Conservation (phyloP, 2,329 filamentous ascomycete genomes). For the Plectosphaerella plurivora region DNA sequence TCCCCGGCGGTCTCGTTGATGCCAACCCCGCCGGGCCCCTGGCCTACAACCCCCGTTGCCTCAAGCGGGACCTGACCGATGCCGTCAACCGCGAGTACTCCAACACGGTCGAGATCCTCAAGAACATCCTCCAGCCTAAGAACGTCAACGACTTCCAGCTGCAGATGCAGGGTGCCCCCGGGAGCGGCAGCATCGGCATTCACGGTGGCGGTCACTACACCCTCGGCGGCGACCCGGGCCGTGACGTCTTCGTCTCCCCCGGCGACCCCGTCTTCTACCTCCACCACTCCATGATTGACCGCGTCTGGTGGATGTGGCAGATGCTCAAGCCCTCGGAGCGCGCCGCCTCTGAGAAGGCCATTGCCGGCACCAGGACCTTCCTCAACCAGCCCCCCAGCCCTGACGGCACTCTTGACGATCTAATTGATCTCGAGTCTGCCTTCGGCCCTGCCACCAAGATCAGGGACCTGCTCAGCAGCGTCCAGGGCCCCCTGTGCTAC, state of each 20-base stretch:
- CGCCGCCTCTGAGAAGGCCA: constrained; percentile 11
- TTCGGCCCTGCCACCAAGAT: constrained; percentile 11
- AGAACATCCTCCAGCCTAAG: constrained; percentile 29
- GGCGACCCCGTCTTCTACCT: constrained; percentile 29
- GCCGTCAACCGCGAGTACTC: constrained; percentile 17
- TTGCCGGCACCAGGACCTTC: constrained; percentile 17
- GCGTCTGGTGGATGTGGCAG: constrained; percentile 21
- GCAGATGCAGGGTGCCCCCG: constrained; percentile 33
- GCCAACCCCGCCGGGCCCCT: constrained; percentile 18
- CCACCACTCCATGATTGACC: constrained; percentile 21
- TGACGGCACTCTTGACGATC: constrained; percentile 15
- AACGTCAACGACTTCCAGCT: constrained; percentile 38
- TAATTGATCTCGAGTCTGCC: constrained; percentile 16
- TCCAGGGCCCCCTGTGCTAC: constrained; percentile 19
- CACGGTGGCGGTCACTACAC: constrained; percentile 10
- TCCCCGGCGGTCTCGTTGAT: constrained; percentile 17
- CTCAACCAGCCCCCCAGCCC: constrained; percentile 16
- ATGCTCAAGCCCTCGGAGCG: constrained; percentile 17
- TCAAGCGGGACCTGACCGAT: constrained; percentile 30
- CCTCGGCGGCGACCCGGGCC: constrained; percentile 31
- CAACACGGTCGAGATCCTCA: constrained; percentile 22
- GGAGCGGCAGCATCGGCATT: constrained; percentile 19
- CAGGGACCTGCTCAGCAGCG: constrained; percentile 19
- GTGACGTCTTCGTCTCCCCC: constrained; percentile 26
- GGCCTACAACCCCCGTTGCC: constrained; percentile 36